phyloP scores from a whole-genome alignment of 192 early-diverging fungal species.

The Phycomyces blakesleeanus region DNA sequence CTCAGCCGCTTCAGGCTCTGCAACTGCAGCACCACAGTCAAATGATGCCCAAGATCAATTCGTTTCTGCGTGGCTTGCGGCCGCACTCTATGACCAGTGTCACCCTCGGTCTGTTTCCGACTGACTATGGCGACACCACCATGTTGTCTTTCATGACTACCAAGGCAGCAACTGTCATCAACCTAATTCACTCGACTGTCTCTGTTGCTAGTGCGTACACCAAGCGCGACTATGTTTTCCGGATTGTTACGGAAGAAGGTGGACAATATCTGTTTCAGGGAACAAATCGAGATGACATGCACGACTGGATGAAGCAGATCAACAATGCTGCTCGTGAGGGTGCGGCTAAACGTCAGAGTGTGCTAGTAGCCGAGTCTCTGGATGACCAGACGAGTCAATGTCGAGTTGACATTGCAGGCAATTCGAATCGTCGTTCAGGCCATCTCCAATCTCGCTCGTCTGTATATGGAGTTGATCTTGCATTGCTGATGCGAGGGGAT shows the following conservation, averaged over 20 bases:
- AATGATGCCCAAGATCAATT: constrained; percentile 35
- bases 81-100: constrained; percentile 9
- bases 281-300: constrained; percentile 62
- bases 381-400: not conserved
- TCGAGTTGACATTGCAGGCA: not conserved
- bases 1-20: constrained; percentile 13
- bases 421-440: not conserved
- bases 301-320: constrained; percentile 66
- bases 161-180: constrained; percentile 70
- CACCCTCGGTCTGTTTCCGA: constrained; percentile 5
- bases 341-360: constrained; percentile 62
- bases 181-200: constrained; percentile 72
- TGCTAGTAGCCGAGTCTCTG: constrained; percentile 56
- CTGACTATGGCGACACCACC: not conserved
- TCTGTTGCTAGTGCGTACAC: constrained; percentile 61
- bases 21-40: constrained; percentile 1
- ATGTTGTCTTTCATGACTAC: constrained; percentile 6
- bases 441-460: constrained; percentile 7
- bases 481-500: constrained; percentile 54
- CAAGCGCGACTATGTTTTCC: constrained; percentile 73
- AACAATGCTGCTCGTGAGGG: constrained; percentile 68
- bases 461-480: constrained; percentile 62
- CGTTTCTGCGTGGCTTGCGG: constrained; percentile 28
- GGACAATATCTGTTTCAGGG: constrained; percentile 74
- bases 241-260: constrained; percentile 76